Percentiles rank a stretch among this genome's conserved stretches.
These are phyloP conservation scores for Rhizophora apiculata DNA, from an alignment of 345 rosid genomes.

Conservation along the genomic window DNA sequence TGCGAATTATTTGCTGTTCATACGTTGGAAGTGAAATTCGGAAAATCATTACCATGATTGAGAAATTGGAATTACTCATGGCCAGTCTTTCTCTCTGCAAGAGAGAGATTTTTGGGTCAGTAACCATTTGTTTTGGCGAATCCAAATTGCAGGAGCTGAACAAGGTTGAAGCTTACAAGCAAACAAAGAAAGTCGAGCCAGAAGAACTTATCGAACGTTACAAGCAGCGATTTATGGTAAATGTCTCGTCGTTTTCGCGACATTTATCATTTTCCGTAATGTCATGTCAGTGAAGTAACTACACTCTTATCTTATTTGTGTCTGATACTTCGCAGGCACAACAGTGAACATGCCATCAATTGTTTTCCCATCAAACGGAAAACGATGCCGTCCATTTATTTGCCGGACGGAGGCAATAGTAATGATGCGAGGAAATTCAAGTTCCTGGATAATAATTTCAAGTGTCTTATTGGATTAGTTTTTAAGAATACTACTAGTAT, in stretches of 20 bases:
- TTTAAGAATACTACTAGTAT: too few relatives aligned
- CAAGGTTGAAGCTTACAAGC: constrained; percentile 68
- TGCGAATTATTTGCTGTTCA: not conserved
- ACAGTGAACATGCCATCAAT: too few relatives aligned
- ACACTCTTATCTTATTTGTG: too few relatives aligned
- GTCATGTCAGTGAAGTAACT: too few relatives aligned
- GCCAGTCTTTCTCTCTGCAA: not conserved
- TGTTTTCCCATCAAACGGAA: too few relatives aligned
- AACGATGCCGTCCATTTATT: too few relatives aligned
- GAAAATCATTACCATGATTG: not conserved
- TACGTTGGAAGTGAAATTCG: not conserved
- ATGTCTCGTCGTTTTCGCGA: not conserved
- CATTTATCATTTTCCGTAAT: too few relatives aligned
- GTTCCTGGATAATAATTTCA: too few relatives aligned
- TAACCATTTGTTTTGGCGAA: not conserved
- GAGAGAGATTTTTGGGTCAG: not conserved
- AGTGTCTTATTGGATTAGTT: too few relatives aligned
- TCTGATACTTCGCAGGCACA: too few relatives aligned
- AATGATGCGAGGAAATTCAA: too few relatives aligned
- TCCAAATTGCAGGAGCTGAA: constrained; percentile 51
- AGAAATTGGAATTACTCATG: not conserved
- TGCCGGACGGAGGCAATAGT: too few relatives aligned
- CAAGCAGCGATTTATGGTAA: constrained; percentile 51
- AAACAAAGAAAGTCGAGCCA: constrained; percentile 52
- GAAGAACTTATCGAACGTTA: constrained; percentile 43